A percentile compares a stretch with the other conserved stretches of the same genome.
Evolutionary conservation across 139 green algal genomes (phyloP).

Genomic region (Axilococcus clingmanii): DNA sequence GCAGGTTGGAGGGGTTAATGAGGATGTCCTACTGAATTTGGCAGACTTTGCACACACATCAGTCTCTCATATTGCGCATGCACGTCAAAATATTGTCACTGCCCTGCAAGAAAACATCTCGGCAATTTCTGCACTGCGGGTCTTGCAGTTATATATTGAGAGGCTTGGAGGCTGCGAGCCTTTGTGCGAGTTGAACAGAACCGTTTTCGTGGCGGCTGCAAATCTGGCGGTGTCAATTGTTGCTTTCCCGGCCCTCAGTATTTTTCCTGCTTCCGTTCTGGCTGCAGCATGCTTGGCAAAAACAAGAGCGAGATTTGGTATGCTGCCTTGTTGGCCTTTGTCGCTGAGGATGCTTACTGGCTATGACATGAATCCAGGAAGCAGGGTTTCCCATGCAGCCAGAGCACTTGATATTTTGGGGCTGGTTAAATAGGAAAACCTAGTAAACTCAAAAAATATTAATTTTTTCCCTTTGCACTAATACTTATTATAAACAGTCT

Average conservation of each 20-base stretch:
- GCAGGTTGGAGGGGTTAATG: constrained; percentile 1
- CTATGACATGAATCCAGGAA: constrained; percentile 2
- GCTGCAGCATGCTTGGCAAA: constrained; percentile 20
- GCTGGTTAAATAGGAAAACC: background rate
- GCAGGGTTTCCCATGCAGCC: too few relatives aligned
- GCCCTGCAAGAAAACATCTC: constrained; percentile 36
- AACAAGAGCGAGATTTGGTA: constrained; percentile 9
- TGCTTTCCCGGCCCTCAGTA: constrained; percentile 3
- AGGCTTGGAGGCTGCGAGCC: constrained; percentile 39
- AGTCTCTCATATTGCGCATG: constrained; percentile 31
- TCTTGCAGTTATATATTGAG: constrained; percentile 71
- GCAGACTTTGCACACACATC: constrained; percentile 16
- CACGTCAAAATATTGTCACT: constrained; percentile 19
- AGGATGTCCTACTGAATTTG: background rate
- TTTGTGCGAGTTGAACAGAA: background rate
- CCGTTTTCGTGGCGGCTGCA: constrained; percentile 9
- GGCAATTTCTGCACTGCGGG: constrained; percentile 56
- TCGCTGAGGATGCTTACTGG: constrained; percentile 17
- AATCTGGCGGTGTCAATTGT: constrained; percentile 10
- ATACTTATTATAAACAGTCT: too few relatives aligned
- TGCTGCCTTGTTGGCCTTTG: constrained; percentile 17
- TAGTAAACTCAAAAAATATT: background rate
- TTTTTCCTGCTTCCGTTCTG: constrained; percentile 11
- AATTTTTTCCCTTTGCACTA: background rate
- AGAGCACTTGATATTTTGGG: background rate